Evolutionary conservation across 345 rosid genomes (phyloP).

Genomic region (Erucastrum elatum): DNA sequence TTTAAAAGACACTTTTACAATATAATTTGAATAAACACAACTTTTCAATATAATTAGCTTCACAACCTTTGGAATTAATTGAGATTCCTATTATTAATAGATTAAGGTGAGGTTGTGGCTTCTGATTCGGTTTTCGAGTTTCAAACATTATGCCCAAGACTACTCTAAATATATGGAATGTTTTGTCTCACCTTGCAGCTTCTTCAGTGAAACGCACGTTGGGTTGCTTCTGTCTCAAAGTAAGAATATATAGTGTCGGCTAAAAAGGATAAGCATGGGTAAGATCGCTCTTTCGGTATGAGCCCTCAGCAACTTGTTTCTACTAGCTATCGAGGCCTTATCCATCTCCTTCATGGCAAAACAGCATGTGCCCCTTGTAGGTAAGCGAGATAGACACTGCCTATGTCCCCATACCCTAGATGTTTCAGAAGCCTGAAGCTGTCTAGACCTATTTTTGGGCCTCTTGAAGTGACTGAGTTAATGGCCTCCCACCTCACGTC

Average conservation of each 20-base stretch:
- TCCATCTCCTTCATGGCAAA: conserved; percentile 90
- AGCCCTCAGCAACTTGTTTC: conserved; percentile 79
- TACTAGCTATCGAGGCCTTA: conserved; percentile 78
- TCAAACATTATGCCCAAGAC: background rate
- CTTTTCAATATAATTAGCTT: no score
- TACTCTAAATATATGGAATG: background rate
- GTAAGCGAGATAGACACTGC: conserved; percentile 73
- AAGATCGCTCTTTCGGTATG: conserved; percentile 70
- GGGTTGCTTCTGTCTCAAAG: conserved; percentile 81
- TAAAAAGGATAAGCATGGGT: conserved; percentile 63
- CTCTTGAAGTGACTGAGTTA: conserved; percentile 48
- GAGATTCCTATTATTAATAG: no score
- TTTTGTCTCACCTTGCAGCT: conserved; percentile 52
- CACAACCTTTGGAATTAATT: no score
- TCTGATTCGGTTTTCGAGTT: no score
- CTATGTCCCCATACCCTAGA: conserved; percentile 89
- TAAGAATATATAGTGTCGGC: conserved; percentile 68
- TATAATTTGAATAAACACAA: no score
- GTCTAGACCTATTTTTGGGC: conserved; percentile 57
- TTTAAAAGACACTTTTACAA: no score
- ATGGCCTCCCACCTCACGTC: conserved; percentile 88
- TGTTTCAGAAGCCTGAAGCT: conserved; percentile 82
- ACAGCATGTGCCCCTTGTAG: conserved; percentile 64
- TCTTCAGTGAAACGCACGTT: conserved; percentile 66
- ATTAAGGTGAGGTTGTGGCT: no score